These are phyloP conservation scores for Pinus tabuliformis DNA, from an alignment of 75 land plant species.

Conservation along the genomic window DNA sequence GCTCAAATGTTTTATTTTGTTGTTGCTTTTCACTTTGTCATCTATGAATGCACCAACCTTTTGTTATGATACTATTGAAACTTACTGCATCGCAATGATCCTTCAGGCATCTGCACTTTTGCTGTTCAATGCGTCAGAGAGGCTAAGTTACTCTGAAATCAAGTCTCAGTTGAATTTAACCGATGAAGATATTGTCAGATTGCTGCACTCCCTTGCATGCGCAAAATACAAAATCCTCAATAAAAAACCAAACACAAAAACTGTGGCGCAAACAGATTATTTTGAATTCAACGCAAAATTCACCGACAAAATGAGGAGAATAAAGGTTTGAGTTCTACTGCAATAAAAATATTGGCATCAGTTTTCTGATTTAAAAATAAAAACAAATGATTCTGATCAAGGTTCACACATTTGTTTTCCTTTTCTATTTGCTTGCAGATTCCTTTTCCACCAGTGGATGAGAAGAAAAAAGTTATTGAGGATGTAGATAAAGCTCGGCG, in stretches of 20 bases:
- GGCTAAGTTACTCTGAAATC: constrained; percentile 85
- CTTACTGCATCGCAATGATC: too few relatives aligned
- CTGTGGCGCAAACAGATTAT: constrained; percentile 64
- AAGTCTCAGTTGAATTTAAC: constrained; percentile 80
- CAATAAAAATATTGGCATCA: neutral
- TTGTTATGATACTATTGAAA: neutral
- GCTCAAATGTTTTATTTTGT: neutral
- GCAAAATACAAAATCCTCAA: constrained; percentile 87
- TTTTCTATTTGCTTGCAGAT: constrained; percentile 42
- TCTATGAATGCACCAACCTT: too few relatives aligned
- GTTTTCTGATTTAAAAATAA: neutral
- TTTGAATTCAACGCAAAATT: constrained; percentile 94
- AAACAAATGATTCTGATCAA: neutral
- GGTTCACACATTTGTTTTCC: neutral
- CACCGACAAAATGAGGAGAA: constrained; percentile 94
- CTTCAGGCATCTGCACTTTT: constrained; percentile 87
- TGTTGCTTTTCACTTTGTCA: neutral
- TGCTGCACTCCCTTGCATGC: constrained; percentile 92
- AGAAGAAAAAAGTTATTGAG: constrained; percentile 95
- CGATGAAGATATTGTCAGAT: constrained; percentile 87
- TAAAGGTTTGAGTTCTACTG: constrained; percentile 57
- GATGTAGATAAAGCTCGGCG: constrained; percentile 96
- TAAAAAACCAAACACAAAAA: constrained; percentile 81
- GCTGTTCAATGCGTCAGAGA: constrained; percentile 84
- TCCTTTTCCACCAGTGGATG: constrained; percentile 94